Evolutionary conservation across 148 eudicot genomes (phyloP), one percentile per base, ranked within the genome.

Genomic region (Rhododendron molle): DNA sequence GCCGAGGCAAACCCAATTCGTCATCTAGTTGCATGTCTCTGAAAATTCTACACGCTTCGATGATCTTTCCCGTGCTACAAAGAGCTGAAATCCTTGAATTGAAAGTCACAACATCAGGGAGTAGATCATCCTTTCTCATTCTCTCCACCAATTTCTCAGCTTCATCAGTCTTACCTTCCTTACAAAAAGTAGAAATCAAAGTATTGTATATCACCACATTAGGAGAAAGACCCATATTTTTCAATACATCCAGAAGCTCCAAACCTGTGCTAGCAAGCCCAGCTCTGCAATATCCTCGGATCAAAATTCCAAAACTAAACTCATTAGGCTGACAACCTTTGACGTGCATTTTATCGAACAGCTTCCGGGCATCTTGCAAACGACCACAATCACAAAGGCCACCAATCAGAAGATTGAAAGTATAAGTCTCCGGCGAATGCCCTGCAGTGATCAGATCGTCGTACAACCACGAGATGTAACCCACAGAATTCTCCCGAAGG

Each of bases 11-110:
- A 12, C 94, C 95, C 82, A 94, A 86, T 58, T 88, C 93, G 85
- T 91, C 88, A 88, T 92, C 95, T 28, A 90, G 89, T 92, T 95
- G 98, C 99, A 97, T 97, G 85, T 97, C 99, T 89, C 98, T 89
- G 76, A 95, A 97, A 86, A 97, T 94, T 36, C 95, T 90, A 69
- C 94, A 93, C 34, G 98, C 99, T 88, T 97, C 99, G 32, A 93
- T 88, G 87, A 94, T 86, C 89, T 95, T 97, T 85, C 99, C 96
- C 10, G 90, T 83, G 15, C 80, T 87, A 89, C 99, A 95, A 52
- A 97, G 90, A 88, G 95, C 93, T 13, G 95, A 85, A 85, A 97
- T 95, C 89, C 99, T 92, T 54, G 98, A 92, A 90, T 97, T 97
- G 69, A 97, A 97, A 69, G 98, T 97, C 79, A 95, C 96, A 83